Conservation (phyloP, 495 filamentous ascomycete species). For the Durotheca rogersii region DNA sequence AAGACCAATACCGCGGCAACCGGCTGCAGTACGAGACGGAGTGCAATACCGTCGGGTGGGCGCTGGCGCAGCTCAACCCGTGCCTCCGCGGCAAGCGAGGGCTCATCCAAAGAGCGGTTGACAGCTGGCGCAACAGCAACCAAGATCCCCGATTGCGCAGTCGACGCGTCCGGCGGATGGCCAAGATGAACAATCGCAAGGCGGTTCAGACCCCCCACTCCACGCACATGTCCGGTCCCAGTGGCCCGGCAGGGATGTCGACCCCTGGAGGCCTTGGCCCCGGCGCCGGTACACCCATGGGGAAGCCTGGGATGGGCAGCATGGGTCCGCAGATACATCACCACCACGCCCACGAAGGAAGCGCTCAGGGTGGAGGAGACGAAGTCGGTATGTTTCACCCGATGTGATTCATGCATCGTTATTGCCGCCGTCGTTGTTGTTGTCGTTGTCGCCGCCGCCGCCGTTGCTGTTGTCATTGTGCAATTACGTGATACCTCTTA, state of each 20-base stretch:
- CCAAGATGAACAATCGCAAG: slow-evolving; percentile 88
- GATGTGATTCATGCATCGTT: slow-evolving; percentile 56
- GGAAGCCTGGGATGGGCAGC: slow-evolving; percentile 58
- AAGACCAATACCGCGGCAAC: slow-evolving; percentile 95
- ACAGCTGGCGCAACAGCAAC: slow-evolving; percentile 99
- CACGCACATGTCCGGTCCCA: slow-evolving; percentile 51
- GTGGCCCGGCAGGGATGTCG: slow-evolving; percentile 56
- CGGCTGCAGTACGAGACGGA: slow-evolving; percentile 95
- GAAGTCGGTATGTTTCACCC: slow-evolving; percentile 97
- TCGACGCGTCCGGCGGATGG: slow-evolving; percentile 87
- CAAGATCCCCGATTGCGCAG: slow-evolving; percentile 89
- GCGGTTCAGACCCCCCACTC: slow-evolving; percentile 52
- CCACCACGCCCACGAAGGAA: slow-evolving; percentile 78
- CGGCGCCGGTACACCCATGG: slow-evolving; percentile 48
- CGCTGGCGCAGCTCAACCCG: slow-evolving; percentile 87
- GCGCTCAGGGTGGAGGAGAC: slow-evolving; percentile 66
- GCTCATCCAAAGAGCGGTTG: slow-evolving; percentile 92
- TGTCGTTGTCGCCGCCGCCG: slow-evolving; percentile 33
- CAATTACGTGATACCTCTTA: slow-evolving; percentile 51
- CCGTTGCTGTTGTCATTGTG: slow-evolving; percentile 34
- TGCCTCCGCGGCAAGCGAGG: slow-evolving; percentile 89
- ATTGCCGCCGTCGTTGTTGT: slow-evolving; percentile 29
- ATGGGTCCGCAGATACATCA: slow-evolving; percentile 60
- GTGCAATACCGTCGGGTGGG: slow-evolving; percentile 98
- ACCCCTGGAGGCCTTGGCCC: slow-evolving; percentile 46